Base-by-base conservation (phyloP, 116 monocot species). In the Trichopus zeylanicus region DNA sequence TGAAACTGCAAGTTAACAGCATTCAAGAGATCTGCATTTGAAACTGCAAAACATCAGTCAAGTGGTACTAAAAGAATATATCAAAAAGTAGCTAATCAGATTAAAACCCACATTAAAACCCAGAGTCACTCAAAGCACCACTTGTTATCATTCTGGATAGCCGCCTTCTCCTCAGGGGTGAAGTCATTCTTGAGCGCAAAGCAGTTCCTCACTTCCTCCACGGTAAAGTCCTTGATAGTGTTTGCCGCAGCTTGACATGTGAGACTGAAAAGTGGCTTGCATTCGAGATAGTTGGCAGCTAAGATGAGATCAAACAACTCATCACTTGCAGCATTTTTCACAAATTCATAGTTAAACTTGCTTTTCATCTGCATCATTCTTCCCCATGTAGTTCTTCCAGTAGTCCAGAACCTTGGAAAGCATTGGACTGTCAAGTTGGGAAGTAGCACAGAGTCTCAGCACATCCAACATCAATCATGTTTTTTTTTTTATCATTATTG, bases 211-310 rank as follows among this genome's bases (percentile, higher is more conserved):
- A 55, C 55, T 8, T 62, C 53, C 31, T 70, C 70, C 3, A 70
- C 56, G 8, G 25, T 26, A 53, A 63, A 26, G 28, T 70, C 25
- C 56, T 56, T 70, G 16, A 70, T 62, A 3, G 12, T 9, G 24
- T 70, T 47, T 1, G 58, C 58, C 23, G 37, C 37, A 11, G 58
- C 23, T 8, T 31, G 31, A 7, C 56, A 56, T 2, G 32, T 6
- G 5, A 56, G 32, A 24, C 18, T 31, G 1, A 61, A 10, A 16
- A 60, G 38, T 22, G 29, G 38, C 60, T 61, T 38, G 3, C 39
- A 30, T 4, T 54, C 62, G 11, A 69, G 39, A 26, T 61, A 69
- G 61, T 69, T 61, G 1, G 61, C 69, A 7, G 61, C 69, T 19
- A 38, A 24, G 20, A 27, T 28, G 8, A 60, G 13, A 0, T 67